Conservation (phyloP, 139 green algal species). For the Chlamydomonas sphaeroides region DNA sequence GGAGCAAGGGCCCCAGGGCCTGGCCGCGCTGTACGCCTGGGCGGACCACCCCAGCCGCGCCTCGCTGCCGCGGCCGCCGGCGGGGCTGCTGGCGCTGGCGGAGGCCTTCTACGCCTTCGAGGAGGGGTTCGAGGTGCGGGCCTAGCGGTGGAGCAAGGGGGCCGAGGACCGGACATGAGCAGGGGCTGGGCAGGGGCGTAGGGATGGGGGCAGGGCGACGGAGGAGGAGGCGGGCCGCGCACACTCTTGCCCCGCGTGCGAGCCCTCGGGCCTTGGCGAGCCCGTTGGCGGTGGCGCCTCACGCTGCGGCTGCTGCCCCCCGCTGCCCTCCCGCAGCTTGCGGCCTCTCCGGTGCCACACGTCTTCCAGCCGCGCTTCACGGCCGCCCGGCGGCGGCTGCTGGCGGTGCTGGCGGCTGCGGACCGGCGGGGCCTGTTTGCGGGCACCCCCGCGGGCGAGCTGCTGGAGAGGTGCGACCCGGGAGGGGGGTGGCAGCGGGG, state of each 20-base stretch:
- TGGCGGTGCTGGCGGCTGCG: slow-evolving; percentile 43
- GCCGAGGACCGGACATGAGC: too few species aligned
- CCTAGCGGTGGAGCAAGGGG: too few species aligned
- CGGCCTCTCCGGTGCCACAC: slow-evolving; percentile 79
- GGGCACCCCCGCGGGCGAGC: slow-evolving; percentile 54
- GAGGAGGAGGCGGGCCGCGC: too few species aligned
- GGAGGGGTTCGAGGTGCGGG: slow-evolving; percentile 67
- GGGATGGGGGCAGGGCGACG: background rate
- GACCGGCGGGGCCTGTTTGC: slow-evolving; percentile 54
- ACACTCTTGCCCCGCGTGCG: too few species aligned
- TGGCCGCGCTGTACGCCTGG: background rate
- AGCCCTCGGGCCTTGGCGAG: too few species aligned
- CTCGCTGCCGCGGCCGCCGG: background rate
- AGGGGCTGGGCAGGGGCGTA: background rate
- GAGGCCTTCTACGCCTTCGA: slow-evolving; percentile 69
- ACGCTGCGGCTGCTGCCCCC: background rate
- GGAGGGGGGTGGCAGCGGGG: too few species aligned
- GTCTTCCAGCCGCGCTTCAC: slow-evolving; percentile 70
- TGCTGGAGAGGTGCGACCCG: slow-evolving; percentile 58
- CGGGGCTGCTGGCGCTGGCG: slow-evolving; percentile 21
- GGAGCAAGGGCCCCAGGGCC: background rate
- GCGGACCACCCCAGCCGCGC: too few species aligned
- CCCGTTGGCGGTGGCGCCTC: background rate
- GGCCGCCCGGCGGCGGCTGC: slow-evolving; percentile 15
- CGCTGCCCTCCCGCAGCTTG: slow-evolving; percentile 49